These are phyloP conservation scores for Pyrenochaeta sp. DNA, from an alignment of 2,329 filamentous ascomycete species.

Conservation along the genomic window DNA sequence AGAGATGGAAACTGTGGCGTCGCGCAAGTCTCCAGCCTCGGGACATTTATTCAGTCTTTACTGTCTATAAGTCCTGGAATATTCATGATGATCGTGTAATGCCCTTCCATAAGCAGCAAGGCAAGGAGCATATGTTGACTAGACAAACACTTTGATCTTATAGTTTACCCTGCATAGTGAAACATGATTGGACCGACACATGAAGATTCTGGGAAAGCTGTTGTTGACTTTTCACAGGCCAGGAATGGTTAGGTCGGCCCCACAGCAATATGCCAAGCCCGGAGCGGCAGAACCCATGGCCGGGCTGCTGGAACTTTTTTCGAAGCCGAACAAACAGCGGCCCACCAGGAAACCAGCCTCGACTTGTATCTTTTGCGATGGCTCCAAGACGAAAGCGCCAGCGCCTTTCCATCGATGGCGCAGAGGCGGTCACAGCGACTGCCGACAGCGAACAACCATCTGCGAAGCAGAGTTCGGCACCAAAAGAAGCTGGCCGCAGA, in stretches of 20 bases:
- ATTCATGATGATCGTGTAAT: too few species aligned
- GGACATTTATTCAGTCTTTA: too few species aligned
- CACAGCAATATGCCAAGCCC: constrained; percentile 13
- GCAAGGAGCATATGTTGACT: too few species aligned
- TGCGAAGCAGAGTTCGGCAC: constrained; percentile 18
- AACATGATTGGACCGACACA: not conserved
- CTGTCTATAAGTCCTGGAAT: too few species aligned
- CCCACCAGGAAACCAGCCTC: too few species aligned
- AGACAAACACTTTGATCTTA: too few species aligned
- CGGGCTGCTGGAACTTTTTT: constrained; percentile 22
- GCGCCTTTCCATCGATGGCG: constrained; percentile 49
- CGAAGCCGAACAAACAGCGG: too few species aligned
- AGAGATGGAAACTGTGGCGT: too few species aligned
- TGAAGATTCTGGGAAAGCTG: too few species aligned
- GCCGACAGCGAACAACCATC: constrained; percentile 29
- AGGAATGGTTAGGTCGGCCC: constrained; percentile 3
- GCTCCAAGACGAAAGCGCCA: constrained; percentile 51
- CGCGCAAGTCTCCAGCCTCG: too few species aligned
- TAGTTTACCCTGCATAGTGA: too few species aligned
- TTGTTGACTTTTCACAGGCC: not conserved
- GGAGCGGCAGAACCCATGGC: constrained; percentile 12
- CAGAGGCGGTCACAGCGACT: constrained; percentile 38
- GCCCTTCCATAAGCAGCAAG: too few species aligned
- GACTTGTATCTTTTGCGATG: constrained; percentile 32
- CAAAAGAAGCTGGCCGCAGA: constrained; percentile 52